These are phyloP conservation scores for Phyllosticta citrichinensis DNA, from an alignment of 2,329 filamentous ascomycete species.

Conservation along the genomic window DNA sequence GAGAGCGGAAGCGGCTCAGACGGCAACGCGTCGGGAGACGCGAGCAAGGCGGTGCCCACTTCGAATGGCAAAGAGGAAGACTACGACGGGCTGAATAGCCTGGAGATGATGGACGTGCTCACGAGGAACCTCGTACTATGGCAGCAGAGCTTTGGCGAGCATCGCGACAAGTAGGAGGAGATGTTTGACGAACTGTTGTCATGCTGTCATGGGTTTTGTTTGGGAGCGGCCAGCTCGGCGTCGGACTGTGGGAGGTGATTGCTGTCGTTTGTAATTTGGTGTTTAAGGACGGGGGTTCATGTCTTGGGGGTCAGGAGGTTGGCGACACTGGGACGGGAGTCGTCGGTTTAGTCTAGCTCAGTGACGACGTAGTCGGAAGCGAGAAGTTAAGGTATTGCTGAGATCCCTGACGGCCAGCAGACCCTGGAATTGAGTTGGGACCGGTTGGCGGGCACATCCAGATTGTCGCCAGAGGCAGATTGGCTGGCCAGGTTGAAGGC, in stretches of 20 bases:
- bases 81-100: constrained; percentile 66
- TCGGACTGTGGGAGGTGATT: neutral
- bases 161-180: constrained; percentile 3
- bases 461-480: neutral
- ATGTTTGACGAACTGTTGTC: neutral
- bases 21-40: constrained; percentile 2
- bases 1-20: constrained; percentile 6
- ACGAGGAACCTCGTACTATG: constrained; percentile 73
- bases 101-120: constrained; percentile 86
- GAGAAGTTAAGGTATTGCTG: neutral
- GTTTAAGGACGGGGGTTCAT: neutral
- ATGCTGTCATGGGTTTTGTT: neutral
- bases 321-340: neutral
- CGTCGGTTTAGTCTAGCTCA: neutral
- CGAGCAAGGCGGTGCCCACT: constrained; percentile 15
- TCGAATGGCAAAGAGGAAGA: constrained; percentile 28
- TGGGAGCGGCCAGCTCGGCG: neutral
- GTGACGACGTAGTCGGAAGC: neutral
- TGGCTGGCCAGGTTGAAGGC: neutral
- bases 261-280: neutral
- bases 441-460: neutral
- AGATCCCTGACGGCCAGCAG: neutral
- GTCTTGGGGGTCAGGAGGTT: neutral
- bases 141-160: constrained; percentile 47
- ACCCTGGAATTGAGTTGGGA: neutral